Base-by-base conservation (phyloP, 1,284 basidiomycete genomes). In the Cutaneotrichosporon sp. region DNA sequence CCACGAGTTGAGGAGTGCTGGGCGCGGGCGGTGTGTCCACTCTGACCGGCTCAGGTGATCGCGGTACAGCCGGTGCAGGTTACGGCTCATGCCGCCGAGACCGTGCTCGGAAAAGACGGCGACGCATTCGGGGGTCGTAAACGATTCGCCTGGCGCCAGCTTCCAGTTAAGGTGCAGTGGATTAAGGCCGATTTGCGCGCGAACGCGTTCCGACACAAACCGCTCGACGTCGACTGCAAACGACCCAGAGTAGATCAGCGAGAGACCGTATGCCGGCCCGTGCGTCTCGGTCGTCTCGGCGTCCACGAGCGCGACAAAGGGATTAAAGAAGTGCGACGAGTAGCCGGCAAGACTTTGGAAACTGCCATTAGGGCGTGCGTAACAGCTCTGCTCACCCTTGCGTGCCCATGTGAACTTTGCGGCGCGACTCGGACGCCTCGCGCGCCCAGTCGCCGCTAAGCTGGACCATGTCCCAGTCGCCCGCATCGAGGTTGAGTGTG, bases 1-100 rank as follows among this genome's bases (percentile, higher is more conserved):
- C 69, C 69, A 70, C 44, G 61, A 65, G 53, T 70, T 70, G 48
- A 68, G 46, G 33, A 70, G 52, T 8, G 46, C 47, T 1, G 69
- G 67, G 43, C 69, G 54, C 8, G 52, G 43, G 13, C 52, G 41
- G 35, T 52, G 43, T 7, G 56, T 56, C 49, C 46, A 64, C 20
- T 34, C 35, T 3, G 46, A 49, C 15, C 54, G 46, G 20, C 48
- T 57, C 10, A 69, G 56, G 53, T 69, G 61, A n/a, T 63, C 33
- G 20, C 61, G 56, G 53, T 60, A 67, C 18, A 70, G 44, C 10
- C 49, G 12, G 54, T 70, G 68, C 40, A 58, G 53, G 8, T 26
- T 17, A 23, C 67, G 57, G 44, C 55, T 58, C 59, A 67, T 62
- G 18, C 60, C 58, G 4, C 66, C 65, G 4, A 69, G 33, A 15